Base-by-base conservation (phyloP, 2,329 filamentous ascomycete species). In the Cytospora mali region DNA sequence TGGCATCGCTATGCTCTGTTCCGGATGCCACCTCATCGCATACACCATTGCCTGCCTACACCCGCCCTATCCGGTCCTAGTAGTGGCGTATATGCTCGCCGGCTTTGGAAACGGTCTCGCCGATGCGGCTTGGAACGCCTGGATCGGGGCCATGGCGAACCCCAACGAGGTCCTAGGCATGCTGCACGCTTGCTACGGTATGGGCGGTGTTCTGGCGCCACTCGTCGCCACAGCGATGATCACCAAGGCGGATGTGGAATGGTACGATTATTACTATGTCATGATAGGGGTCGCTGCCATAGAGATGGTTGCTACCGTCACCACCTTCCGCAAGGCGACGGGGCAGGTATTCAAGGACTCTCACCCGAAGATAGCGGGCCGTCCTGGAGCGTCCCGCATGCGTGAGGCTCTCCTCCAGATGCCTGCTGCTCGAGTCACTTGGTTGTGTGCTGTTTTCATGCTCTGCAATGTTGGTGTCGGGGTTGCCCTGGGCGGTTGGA, bases 401-500 rank as follows among this genome's bases (percentile, higher is more conserved):
- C 74, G 68, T 48, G 71, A 70, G 42, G 76, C 75, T 0, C 75
- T 88, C 0, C 71, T 80, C 49, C 75, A 75, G 62, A 71, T 69
- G 63, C 79, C 78, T 0, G 72, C 73, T 6, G 78, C 78, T 18
- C 79, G 78, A 53, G 81, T 89, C 0, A 87, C 88, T 1, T 92
- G 89, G 88, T 77, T 90, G n/a, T 85, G 84, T 66, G 81, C 90
- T 0, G 66, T 88, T 0, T 95, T 94, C 74, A 78, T 94, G 25
- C 82, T 95, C 13, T 84, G 85, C 33, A 94, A 94, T 69, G 88
- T 93, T 0, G 91, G 92, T 9, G 80, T 87, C 1, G 91, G 95
- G 73, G 88, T 91, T 51, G 87, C 88, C 0, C 81, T 93, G 0
- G 89, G 90, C 23, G 91, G 91, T 6, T 95, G 91, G 92, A 90